These are phyloP conservation scores for Pterulicium gracile DNA, from an alignment of 1,284 basidiomycete genomes.

Conservation along the genomic window DNA sequence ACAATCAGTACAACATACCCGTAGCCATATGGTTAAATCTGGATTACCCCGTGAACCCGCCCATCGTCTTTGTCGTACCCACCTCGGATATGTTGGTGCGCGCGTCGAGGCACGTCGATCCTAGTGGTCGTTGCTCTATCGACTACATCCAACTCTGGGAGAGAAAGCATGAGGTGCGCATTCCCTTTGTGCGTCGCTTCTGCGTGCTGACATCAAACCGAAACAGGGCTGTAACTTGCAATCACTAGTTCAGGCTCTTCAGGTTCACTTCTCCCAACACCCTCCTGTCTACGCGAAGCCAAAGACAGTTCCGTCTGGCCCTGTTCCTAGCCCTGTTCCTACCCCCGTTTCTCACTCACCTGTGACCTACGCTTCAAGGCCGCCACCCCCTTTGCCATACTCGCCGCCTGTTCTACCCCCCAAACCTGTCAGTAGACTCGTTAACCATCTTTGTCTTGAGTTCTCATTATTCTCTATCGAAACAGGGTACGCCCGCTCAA, in stretches of 20 bases:
- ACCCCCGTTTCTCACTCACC: conserved; percentile 9
- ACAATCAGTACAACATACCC: conserved; percentile 87
- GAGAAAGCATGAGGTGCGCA: conserved; percentile 72
- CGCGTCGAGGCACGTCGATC: conserved; percentile 68
- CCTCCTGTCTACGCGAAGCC: conserved; percentile 93
- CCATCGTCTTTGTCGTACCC: conserved; percentile 92
- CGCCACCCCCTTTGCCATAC: conserved; percentile 21
- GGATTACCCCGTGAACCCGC: conserved; percentile 74
- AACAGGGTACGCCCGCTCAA: conserved; percentile 6
- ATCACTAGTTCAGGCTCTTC: conserved; percentile 61
- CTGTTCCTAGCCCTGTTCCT: conserved; percentile 9
- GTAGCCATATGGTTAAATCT: conserved; percentile 81
- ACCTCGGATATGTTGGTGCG: conserved; percentile 87
- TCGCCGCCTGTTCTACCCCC: conserved; percentile 15
- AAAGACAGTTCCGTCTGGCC: conserved; percentile 17
- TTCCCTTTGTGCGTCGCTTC: conserved; percentile 10
- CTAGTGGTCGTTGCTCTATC: conserved; percentile 65
- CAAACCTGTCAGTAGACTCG: conserved; percentile 7
- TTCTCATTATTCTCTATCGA: background rate
- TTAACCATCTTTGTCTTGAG: background rate
- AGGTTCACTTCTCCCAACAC: conserved; percentile 70
- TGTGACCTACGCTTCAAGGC: conserved; percentile 15
- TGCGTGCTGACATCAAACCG: conserved; percentile 10
- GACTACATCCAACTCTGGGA: conserved; percentile 74
- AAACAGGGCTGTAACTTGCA: conserved; percentile 58